Conservation (phyloP, 805 yeast genomes). For the Sungouiozyma ichnusensis region DNA sequence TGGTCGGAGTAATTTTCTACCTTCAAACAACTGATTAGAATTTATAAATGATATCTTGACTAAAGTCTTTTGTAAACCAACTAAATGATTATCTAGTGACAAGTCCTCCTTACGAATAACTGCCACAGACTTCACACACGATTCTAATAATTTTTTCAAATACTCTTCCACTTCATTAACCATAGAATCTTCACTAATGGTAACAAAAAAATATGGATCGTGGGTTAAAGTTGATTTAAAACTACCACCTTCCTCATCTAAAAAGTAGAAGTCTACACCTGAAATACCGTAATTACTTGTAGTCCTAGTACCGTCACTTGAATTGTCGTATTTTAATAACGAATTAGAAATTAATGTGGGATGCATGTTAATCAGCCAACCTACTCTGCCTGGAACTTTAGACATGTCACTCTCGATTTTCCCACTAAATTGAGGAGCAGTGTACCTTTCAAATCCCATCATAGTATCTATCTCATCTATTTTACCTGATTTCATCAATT, state of each 20-base stretch:
- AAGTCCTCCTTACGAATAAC: conserved; percentile 70
- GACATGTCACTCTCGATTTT: conserved; percentile 8
- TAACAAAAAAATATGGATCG: conserved; percentile 79
- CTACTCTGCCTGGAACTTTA: conserved; percentile 31
- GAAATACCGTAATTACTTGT: conserved; percentile 43
- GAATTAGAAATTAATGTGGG: conserved; percentile 60
- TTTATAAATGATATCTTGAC: conserved; percentile 67
- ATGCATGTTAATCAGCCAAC: conserved; percentile 95
- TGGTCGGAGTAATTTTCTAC: conserved; percentile 60
- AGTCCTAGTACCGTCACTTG: conserved; percentile 3
- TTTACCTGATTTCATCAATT: conserved; percentile 43
- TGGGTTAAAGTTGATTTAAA: conserved; percentile 77
- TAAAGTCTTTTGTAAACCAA: conserved; percentile 59
- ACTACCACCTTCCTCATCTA: conserved; percentile 94
- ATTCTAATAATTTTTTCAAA: conserved; percentile 56
- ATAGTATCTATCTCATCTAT: conserved; percentile 61
- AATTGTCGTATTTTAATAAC: conserved; percentile 8
- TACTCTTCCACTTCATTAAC: conserved; percentile 74
- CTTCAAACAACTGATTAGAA: conserved; percentile 60
- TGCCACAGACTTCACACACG: conserved; percentile 43
- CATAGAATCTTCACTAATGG: conserved; percentile 37
- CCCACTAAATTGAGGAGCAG: conserved; percentile 43
- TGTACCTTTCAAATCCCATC: conserved; percentile 86
- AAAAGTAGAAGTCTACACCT: conserved; percentile 88
- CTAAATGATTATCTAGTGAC: conserved; percentile 70